phyloP scores from a whole-genome alignment of 202 grass and related monocot species.

The Eragrostis tef region DNA sequence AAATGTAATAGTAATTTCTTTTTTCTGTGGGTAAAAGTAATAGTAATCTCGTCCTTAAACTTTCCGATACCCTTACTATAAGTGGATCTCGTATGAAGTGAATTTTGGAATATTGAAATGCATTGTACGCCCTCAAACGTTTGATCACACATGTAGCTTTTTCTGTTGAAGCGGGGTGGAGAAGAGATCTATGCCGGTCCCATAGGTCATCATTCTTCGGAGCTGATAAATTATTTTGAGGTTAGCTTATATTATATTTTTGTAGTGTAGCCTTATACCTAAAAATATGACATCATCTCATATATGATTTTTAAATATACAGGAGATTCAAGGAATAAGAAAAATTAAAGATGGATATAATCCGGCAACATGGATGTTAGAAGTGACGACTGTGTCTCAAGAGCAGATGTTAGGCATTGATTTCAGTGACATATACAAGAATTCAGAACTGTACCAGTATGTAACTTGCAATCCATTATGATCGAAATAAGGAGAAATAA shows the following conservation, averaged over 20 bases:
- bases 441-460: conserved; percentile 80
- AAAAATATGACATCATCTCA: not conserved
- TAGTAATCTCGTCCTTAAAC: no score
- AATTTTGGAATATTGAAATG: no score
- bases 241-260: conserved; percentile 27
- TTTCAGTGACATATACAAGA: conserved; percentile 63
- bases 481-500: no score
- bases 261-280: no score
- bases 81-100: no score
- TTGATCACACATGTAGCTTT: conserved; percentile 59
- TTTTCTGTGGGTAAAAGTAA: no score
- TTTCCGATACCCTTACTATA: no score
- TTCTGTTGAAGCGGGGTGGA: conserved; percentile 84
- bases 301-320: conserved; percentile 12
- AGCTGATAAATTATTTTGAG: conserved; percentile 81
- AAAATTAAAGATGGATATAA: conserved; percentile 83
- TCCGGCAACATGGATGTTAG: conserved; percentile 91
- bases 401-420: conserved; percentile 62
- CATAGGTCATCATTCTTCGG: conserved; percentile 65
- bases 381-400: conserved; percentile 70
- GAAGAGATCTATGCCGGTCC: conserved; percentile 91
- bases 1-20: no score
- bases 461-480: not conserved
- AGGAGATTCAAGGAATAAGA: conserved; percentile 66
- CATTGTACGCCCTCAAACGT: conserved; percentile 19